Evolutionary conservation across 2,329 filamentous ascomycete genomes (phyloP), one percentile per base, ranked within the genome.

Genomic region (Rhynchosporium secalis): DNA sequence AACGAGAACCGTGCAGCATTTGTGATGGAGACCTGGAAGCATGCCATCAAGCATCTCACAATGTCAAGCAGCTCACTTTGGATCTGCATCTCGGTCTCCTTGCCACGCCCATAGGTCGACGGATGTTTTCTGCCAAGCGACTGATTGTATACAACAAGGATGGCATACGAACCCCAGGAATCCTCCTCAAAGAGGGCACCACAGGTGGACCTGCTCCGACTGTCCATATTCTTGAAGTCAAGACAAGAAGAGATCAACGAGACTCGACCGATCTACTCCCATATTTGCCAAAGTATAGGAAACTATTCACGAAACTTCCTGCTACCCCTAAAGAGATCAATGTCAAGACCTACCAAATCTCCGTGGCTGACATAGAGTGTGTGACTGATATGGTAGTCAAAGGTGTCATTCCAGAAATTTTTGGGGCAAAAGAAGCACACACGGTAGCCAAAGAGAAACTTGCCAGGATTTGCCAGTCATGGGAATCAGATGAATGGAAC

Each of bases 261-360:
- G 87, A 93, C 70, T 85, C 90, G 15, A 91, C 88, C n/a, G 94
- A 98, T 72, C 81, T 96, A 41, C 80, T 99, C 10, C 93, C 95
- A 0, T 98, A 93, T 72, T 77, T 96, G 2, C 84, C 89, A 4
- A 78, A 79, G 0, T 91, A 95, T 73, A 83, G 90, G 13, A 80
- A 81, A 47, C 79, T 87, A 51, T 86, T 96, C 68, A 83, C 87
- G 10, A 79, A 83, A 12, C 75, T 96, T 0, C 89, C 91, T 1
- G 84, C 86, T 58, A 80, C 79, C 15, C 86, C 86, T 68, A 83
- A 81, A 62, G 84, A 91, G 26, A 85, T 96, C 72, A 83, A 83
- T 10, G 81, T 87, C 10, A 90, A 89, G 73, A 83, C 85, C 1
- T 77, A 83, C 4, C 86, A 89, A 60, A 84, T 98, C 6, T 86